These are phyloP conservation scores for Teratosphaeria gauchensis DNA, from an alignment of 2,329 filamentous ascomycete species.

Conservation along the genomic window DNA sequence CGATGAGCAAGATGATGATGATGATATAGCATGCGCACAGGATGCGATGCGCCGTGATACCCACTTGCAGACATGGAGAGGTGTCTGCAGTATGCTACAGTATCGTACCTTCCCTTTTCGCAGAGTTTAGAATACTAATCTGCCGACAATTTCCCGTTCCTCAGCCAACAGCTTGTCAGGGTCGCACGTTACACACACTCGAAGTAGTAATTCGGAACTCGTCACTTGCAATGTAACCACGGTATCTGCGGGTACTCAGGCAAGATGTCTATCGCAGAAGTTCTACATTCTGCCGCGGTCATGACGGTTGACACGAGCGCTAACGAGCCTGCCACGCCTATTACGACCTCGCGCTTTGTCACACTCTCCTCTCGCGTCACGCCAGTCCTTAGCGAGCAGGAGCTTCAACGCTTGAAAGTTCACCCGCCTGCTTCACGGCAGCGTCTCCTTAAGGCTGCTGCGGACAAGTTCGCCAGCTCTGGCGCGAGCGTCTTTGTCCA, in stretches of 20 bases:
- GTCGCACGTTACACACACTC: background rate
- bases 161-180: background rate
- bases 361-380: background rate
- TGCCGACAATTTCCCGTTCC: background rate
- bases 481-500: slow-evolving; percentile 12
- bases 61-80: background rate
- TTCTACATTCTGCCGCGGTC: background rate
- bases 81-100: background rate
- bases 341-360: background rate
- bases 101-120: background rate
- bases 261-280: background rate
- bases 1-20: background rate
- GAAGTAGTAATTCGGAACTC: background rate
- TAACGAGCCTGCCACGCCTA: background rate
- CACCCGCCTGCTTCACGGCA: slow-evolving; percentile 5
- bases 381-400: background rate
- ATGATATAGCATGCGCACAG: background rate
- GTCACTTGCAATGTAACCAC: background rate
- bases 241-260: background rate
- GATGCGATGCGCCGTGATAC: background rate
- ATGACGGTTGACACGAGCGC: background rate
- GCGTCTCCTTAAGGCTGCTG: slow-evolving; percentile 6
- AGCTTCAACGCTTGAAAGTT: background rate
- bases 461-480: slow-evolving; percentile 7
- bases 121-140: background rate